A percentile compares a stretch with the other conserved stretches of the same genome.
phyloP scores from a whole-genome alignment of 495 filamentous ascomycete species.

The Chaetomium tenue region DNA sequence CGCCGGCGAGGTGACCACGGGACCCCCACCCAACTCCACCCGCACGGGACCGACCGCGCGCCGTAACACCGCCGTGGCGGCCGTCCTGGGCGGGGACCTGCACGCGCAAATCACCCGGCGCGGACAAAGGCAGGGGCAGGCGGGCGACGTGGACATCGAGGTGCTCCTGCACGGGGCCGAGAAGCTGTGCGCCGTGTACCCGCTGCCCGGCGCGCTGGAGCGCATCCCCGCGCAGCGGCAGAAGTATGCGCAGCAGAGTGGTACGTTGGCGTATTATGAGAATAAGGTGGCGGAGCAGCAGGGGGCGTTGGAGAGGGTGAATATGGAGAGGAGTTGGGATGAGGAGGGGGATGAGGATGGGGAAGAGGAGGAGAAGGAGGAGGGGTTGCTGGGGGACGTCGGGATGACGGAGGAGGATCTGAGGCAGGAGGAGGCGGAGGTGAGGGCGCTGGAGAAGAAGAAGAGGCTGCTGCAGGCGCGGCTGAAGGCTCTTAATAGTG shows the following conservation, averaged over 20 bases:
- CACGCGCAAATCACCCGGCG: conserved; percentile 73
- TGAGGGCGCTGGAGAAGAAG: conserved; percentile 70
- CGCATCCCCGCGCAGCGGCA: conserved; percentile 69
- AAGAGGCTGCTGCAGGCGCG: conserved; percentile 75
- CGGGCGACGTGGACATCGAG: conserved; percentile 79
- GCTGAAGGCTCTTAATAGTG: conserved; percentile 74
- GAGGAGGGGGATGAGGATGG: conserved; percentile 46
- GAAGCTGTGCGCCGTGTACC: conserved; percentile 87
- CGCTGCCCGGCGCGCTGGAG: conserved; percentile 75
- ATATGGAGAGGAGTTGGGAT: conserved; percentile 51
- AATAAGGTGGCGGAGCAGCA: conserved; percentile 73
- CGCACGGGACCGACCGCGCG: conserved; percentile 44
- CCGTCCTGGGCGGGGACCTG: conserved; percentile 82
- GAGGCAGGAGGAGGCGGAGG: conserved; percentile 71
- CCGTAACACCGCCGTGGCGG: conserved; percentile 82
- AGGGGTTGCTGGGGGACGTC: conserved; percentile 32
- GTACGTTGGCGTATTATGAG: conserved; percentile 77
- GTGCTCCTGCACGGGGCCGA: conserved; percentile 83
- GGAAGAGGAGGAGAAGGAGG: conserved; percentile 40
- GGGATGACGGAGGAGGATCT: conserved; percentile 75
- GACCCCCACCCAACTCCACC: conserved; percentile 40
- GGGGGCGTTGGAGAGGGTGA: conserved; percentile 70
- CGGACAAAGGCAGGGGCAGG: conserved; percentile 26
- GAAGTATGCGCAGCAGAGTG: conserved; percentile 67
- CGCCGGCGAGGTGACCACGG: conserved; percentile 54